Evolutionary conservation across 2,329 filamentous ascomycete genomes (phyloP).

Genomic region (Penicillium sp.): DNA sequence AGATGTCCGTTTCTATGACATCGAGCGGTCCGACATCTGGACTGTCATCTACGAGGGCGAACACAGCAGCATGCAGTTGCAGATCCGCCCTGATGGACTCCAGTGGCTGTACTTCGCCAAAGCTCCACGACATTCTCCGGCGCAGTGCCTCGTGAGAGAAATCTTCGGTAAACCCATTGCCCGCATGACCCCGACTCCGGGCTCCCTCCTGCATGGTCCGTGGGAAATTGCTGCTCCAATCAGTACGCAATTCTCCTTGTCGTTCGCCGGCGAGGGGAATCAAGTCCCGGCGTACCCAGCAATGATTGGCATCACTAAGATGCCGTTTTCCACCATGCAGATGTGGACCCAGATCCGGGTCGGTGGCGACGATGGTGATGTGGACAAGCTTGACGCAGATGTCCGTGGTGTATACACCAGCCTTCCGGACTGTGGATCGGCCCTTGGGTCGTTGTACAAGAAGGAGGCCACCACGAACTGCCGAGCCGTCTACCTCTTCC

Average conservation of each 20-base stretch:
- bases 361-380: slow-evolving; percentile 30
- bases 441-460: slow-evolving; percentile 58
- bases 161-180: slow-evolving; percentile 52
- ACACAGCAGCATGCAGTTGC: slow-evolving; percentile 28
- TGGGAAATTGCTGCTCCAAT: slow-evolving; percentile 52
- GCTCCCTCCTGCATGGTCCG: slow-evolving; percentile 39
- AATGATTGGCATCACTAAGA: slow-evolving; percentile 42
- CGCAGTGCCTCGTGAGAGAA: slow-evolving; percentile 45
- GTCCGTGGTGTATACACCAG: slow-evolving; percentile 56
- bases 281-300: slow-evolving; percentile 43
- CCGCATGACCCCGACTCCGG: slow-evolving; percentile 42
- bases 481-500: slow-evolving; percentile 56
- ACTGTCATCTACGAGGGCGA: slow-evolving; percentile 33
- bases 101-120: slow-evolving; percentile 55
- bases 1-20: slow-evolving; percentile 32
- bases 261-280: slow-evolving; percentile 38
- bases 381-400: slow-evolving; percentile 35
- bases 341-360: slow-evolving; percentile 51
- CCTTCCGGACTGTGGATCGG: slow-evolving; percentile 60
- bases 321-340: slow-evolving; percentile 43
- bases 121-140: slow-evolving; percentile 40
- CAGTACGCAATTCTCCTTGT: slow-evolving; percentile 37
- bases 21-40: slow-evolving; percentile 36
- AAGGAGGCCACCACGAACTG: slow-evolving; percentile 25
- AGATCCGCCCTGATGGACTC: slow-evolving; percentile 28